These are phyloP conservation scores for Corynascus novoguineensis DNA, from an alignment of 495 filamentous ascomycete species.

Conservation along the genomic window DNA sequence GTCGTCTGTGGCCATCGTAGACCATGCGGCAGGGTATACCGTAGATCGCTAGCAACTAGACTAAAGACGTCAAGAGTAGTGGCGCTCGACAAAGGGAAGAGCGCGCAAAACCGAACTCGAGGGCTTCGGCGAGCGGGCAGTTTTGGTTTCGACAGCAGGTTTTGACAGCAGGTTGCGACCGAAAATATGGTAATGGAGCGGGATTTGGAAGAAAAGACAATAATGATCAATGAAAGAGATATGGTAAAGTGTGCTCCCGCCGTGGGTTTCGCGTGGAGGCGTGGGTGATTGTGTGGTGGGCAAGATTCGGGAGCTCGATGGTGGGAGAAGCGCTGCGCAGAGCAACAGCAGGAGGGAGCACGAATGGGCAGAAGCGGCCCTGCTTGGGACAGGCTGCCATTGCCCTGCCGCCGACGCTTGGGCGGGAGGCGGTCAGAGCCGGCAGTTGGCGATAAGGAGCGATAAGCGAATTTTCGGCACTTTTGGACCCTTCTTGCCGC, in stretches of 20 bases:
- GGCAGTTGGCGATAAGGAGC: constrained; percentile 29
- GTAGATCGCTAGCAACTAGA: constrained; percentile 3
- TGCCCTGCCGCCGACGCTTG: constrained; percentile 9
- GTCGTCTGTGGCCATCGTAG: constrained; percentile 43
- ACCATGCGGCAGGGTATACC: constrained; percentile 20
- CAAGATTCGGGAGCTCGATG: constrained; percentile 13
- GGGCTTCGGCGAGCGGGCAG: constrained; percentile 21
- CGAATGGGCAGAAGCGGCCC: constrained; percentile 15
- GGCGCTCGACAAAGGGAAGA: constrained; percentile 11
- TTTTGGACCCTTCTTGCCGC: constrained; percentile 9
- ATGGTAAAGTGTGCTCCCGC: background rate
- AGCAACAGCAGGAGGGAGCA: constrained; percentile 21
- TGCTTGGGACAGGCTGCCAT: constrained; percentile 22
- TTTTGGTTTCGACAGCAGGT: constrained; percentile 14
- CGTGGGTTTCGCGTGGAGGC: background rate
- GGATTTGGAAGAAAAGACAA: constrained; percentile 1
- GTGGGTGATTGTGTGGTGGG: constrained; percentile 17
- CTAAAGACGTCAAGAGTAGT: constrained; percentile 16
- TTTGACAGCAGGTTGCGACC: constrained; percentile 23
- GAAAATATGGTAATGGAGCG: background rate
- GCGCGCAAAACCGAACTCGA: constrained; percentile 28
- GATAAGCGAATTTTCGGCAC: constrained; percentile 35
- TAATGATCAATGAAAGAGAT: background rate
- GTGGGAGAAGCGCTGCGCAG: constrained; percentile 21
- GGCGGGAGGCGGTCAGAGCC: constrained; percentile 18